A percentile compares a stretch with the other conserved stretches of the same genome.
Evolutionary conservation across 2,329 filamentous ascomycete species (phyloP).

Genomic region (Diplodia seriata): DNA sequence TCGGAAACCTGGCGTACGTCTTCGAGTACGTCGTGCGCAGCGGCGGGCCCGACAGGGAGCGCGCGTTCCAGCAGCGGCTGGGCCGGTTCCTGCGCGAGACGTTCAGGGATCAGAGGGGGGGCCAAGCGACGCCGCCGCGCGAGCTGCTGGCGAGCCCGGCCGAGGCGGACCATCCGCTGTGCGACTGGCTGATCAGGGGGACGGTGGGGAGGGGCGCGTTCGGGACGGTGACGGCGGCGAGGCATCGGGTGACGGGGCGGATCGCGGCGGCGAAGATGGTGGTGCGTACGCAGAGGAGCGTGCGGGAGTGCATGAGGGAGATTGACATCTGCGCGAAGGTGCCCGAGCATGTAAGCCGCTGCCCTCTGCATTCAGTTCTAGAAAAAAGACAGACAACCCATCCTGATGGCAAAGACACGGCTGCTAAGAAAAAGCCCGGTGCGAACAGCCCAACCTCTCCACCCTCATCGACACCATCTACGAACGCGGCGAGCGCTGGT

Average conservation of each 20-base stretch:
- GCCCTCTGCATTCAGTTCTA: neutral
- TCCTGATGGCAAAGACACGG: no score
- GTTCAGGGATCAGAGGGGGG: neutral
- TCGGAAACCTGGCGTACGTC: constrained; percentile 20
- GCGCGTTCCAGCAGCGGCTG: constrained; percentile 6
- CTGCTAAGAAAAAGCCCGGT: neutral
- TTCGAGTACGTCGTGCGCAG: constrained; percentile 17
- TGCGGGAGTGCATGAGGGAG: constrained; percentile 16
- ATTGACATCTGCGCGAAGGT: constrained; percentile 6
- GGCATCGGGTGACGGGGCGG: constrained; percentile 13
- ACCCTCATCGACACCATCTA: constrained; percentile 22
- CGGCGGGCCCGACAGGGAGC: neutral
- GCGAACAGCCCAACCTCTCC: constrained; percentile 3
- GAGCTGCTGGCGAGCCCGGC: constrained; percentile 15
- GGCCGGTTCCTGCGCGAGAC: constrained; percentile 3
- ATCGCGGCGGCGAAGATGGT: constrained; percentile 25
- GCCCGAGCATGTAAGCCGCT: constrained; percentile 18
- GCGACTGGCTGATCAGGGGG: constrained; percentile 14
- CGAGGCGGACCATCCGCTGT: constrained; percentile 17
- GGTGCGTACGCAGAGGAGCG: constrained; percentile 11
- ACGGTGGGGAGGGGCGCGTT: constrained; percentile 19
- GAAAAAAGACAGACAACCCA: no score
- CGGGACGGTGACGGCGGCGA: constrained; percentile 20
- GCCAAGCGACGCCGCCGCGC: neutral
- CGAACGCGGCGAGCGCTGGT: constrained; percentile 21